Conservation (phyloP, 176 grass and related monocot species). For the Phoenix dactylifera region DNA sequence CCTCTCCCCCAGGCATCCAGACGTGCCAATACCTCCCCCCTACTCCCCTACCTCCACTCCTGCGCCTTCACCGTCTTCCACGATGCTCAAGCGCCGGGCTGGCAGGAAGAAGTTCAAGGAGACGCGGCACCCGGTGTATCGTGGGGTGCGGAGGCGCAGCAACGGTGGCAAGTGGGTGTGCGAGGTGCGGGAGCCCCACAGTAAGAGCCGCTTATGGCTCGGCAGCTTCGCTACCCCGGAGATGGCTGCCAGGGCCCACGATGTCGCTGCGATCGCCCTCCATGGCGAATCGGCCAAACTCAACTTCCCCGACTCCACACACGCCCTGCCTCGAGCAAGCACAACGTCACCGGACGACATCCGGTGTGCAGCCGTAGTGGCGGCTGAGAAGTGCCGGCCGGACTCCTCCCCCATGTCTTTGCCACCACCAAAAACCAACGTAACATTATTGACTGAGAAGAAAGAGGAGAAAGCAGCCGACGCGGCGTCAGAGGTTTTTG, state of each 20-base stretch:
- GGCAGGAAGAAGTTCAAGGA: conserved; percentile 37
- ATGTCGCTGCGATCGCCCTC: conserved; percentile 31
- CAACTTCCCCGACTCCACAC: conserved; percentile 31
- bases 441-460: too few species aligned
- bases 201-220: conserved; percentile 23
- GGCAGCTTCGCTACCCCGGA: conserved; percentile 28
- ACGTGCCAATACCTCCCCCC: neutral
- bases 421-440: neutral
- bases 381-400: conserved; percentile 18
- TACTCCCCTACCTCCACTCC: neutral
- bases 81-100: conserved; percentile 14
- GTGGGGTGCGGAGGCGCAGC: conserved; percentile 20
- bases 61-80: neutral
- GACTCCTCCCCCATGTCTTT: neutral
- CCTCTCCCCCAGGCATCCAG: too few species aligned
- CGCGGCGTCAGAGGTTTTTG: neutral
- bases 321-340: conserved; percentile 6
- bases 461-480: neutral
- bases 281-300: conserved; percentile 8
- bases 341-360: conserved; percentile 16
- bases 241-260: conserved; percentile 25
- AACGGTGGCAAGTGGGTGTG: conserved; percentile 13
- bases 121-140: conserved; percentile 35
- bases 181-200: conserved; percentile 7
- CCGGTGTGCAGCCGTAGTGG: conserved; percentile 16